These are phyloP conservation scores for Zygnema cylindricum DNA, from an alignment of 139 green algal genomes.

Conservation along the genomic window DNA sequence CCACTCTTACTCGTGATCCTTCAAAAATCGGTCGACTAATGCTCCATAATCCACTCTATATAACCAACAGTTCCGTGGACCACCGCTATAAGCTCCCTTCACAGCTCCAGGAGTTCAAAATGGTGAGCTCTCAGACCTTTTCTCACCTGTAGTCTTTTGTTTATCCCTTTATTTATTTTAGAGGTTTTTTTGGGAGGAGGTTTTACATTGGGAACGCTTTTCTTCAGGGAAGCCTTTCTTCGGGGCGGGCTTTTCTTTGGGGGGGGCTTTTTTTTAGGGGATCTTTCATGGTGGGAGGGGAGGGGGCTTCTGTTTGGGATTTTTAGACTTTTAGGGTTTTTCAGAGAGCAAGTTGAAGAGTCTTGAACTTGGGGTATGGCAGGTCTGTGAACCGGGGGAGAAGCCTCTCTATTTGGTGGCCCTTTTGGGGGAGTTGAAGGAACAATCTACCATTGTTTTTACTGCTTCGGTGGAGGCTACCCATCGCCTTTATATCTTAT, in stretches of 20 bases:
- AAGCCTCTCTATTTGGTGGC: constrained; percentile 57
- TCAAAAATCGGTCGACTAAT: constrained; percentile 70
- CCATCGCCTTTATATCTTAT: constrained; percentile 74
- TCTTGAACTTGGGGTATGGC: not conserved
- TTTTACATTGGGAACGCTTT: no score
- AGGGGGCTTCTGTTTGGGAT: not conserved
- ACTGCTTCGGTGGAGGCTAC: constrained; percentile 83
- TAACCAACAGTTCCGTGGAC: constrained; percentile 66
- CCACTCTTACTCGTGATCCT: constrained; percentile 90
- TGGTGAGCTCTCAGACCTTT: constrained; percentile 65
- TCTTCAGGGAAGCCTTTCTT: no score
- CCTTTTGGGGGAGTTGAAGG: constrained; percentile 44
- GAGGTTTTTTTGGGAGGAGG: not conserved
- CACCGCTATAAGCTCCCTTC: constrained; percentile 76
- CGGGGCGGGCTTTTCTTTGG: no score
- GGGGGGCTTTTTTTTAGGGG: not conserved
- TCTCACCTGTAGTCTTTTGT: constrained; percentile 14
- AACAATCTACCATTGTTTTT: constrained; percentile 80
- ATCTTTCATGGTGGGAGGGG: not conserved
- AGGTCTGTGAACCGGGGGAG: constrained; percentile 55
- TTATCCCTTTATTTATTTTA: not conserved
- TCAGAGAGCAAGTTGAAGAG: not conserved
- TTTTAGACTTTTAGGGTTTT: not conserved
- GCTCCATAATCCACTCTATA: constrained; percentile 81
- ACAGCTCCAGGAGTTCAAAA: constrained; percentile 77